Evolutionary conservation across 805 yeast genomes (phyloP), one percentile per base, ranked within the genome.

Genomic region (Candida chilensis): DNA sequence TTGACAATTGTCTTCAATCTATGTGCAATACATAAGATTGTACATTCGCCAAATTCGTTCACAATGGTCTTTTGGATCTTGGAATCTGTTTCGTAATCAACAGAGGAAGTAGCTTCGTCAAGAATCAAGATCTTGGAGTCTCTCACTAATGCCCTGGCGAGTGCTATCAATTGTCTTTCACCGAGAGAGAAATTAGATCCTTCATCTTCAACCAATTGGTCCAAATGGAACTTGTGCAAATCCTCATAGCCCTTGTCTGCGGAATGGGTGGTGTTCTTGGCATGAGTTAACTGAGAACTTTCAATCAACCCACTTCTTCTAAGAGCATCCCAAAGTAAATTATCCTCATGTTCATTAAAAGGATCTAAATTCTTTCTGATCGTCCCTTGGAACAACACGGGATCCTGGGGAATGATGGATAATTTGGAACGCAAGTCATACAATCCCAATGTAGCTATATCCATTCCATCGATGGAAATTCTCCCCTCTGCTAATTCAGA

Each of bases 11-110:
- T 78, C 36, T 77, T 71, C 57, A 87, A 64, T 38, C 96, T 64
- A 52, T 86, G 96, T 4, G 95, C 95, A 54, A 86, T 85, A 39
- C 95, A 85, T 39, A 86, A 58, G 32, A 85, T 76, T 0, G 95
- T 85, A 39, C 92, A 77, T 17, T 72, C 56, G 2, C 54, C 33
- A 47, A 86, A 87, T 47, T 83, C 88, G n/a, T 60, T 60, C 12
- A 73, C 62, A 35, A 81, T 82, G 3, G 94, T 82, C n/a, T 60
- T 40, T 49, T 86, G 95, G 39, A 86, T 82, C 48, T 71, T 71
- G 3, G 80, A 65, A 52, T 86, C 95, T 0, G 95, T 85, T 45
- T 81, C 87, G 46, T 82, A 86, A 55, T 86, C 95, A 38, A 87
- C 85, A 28, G 78, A 70, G 0, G 81, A 72, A 1, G 86, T 78